Conservation (phyloP, 768 basidiomycete genomes). For the Phylloporus sp. region DNA sequence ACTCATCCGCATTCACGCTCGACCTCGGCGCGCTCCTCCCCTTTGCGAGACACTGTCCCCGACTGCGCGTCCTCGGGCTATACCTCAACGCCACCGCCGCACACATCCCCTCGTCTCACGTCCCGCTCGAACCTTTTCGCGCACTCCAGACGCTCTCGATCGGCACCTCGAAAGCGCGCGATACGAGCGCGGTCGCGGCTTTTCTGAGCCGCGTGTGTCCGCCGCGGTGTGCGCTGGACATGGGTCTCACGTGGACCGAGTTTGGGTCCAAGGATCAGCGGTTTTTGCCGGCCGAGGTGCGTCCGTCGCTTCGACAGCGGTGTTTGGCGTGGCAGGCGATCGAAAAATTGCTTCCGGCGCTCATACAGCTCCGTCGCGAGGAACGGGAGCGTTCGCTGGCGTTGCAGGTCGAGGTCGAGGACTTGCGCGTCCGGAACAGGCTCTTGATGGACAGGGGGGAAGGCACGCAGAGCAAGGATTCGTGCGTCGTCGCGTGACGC, state of each 20-base stretch:
- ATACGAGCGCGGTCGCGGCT: slow-evolving; percentile 42
- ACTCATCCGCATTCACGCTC: slow-evolving; percentile 17
- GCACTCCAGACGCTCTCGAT: slow-evolving; percentile 34
- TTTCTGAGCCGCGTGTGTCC: slow-evolving; percentile 53
- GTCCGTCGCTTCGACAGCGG: slow-evolving; percentile 17
- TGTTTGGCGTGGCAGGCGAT: slow-evolving; percentile 41
- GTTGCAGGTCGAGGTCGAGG: slow-evolving; percentile 45
- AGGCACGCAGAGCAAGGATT: slow-evolving; percentile 18
- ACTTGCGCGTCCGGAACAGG: slow-evolving; percentile 42
- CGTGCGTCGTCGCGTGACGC: slow-evolving; percentile 29
- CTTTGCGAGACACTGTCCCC: slow-evolving; percentile 38
- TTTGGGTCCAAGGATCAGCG: slow-evolving; percentile 14
- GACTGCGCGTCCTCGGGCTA: slow-evolving; percentile 33
- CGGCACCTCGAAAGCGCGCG: slow-evolving; percentile 45
- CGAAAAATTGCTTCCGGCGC: slow-evolving; percentile 37
- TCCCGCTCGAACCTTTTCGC: slow-evolving; percentile 16
- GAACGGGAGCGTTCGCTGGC: slow-evolving; percentile 37
- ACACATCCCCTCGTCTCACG: slow-evolving; percentile 9
- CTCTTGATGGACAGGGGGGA: slow-evolving; percentile 37
- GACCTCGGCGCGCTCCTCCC: slow-evolving; percentile 38
- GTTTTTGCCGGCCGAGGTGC: slow-evolving; percentile 2
- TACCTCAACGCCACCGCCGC: slow-evolving; percentile 33
- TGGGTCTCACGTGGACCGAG: slow-evolving; percentile 46
- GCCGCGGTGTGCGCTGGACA: slow-evolving; percentile 36
- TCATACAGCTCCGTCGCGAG: slow-evolving; percentile 40